A percentile compares a stretch with the other conserved stretches of the same genome.
These are phyloP conservation scores for Boletus coccyginus DNA, from an alignment of 768 basidiomycete genomes.

Conservation along the genomic window DNA sequence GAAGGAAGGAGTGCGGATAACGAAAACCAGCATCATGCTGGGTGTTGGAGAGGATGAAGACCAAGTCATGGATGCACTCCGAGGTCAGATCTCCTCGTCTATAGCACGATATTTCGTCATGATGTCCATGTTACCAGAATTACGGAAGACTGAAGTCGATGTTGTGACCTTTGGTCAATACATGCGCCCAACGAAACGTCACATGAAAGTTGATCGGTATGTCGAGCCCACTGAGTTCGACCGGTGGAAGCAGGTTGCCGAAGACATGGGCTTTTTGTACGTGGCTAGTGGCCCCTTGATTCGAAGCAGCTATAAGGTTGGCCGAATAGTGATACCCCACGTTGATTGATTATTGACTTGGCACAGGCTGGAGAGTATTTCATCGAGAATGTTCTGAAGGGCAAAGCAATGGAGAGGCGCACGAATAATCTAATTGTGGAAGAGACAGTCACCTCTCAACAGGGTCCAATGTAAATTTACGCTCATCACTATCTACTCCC, in stretches of 20 bases:
- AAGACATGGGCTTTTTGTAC: slow-evolving; percentile 94
- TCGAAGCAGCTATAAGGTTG: slow-evolving; percentile 94
- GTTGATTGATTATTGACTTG: slow-evolving; percentile 1
- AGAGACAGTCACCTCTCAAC: slow-evolving; percentile 7
- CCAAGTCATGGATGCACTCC: slow-evolving; percentile 77
- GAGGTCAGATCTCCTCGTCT: slow-evolving; percentile 50
- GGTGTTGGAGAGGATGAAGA: slow-evolving; percentile 90
- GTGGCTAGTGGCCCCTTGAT: slow-evolving; percentile 97
- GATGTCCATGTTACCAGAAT: slow-evolving; percentile 49
- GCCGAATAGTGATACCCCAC: slow-evolving; percentile 14
- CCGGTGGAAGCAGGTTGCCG: slow-evolving; percentile 85
- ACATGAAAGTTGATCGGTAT: slow-evolving; percentile 99
- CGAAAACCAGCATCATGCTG: slow-evolving; percentile 99
- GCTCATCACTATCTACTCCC: not conserved
- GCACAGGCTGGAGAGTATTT: slow-evolving; percentile 91
- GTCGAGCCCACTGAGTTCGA: slow-evolving; percentile 93
- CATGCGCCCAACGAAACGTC: slow-evolving; percentile 97
- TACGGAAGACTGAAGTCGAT: slow-evolving; percentile 86
- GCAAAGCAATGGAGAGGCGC: slow-evolving; percentile 48
- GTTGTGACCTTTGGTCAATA: slow-evolving; percentile 99
- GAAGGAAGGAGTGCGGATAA: slow-evolving; percentile 77
- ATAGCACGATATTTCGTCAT: not conserved
- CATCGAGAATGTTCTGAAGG: slow-evolving; percentile 84
- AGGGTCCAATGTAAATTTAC: slow-evolving; percentile 2
- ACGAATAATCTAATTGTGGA: slow-evolving; percentile 32